These are phyloP conservation scores for Ulvella scutata DNA, from an alignment of 139 green algal species.

Conservation along the genomic window DNA sequence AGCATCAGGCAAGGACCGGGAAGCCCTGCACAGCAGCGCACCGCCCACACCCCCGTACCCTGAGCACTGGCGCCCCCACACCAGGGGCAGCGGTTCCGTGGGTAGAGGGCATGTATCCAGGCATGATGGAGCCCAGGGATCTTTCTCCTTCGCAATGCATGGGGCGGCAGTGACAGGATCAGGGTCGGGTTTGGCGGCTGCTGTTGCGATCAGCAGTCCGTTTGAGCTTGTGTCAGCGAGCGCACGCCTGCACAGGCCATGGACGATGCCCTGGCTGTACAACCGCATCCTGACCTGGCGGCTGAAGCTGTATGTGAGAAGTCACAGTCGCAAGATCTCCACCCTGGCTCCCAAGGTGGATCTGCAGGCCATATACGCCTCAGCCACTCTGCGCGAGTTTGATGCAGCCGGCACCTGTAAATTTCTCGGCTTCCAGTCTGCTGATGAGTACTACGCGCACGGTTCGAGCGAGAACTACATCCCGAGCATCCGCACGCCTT, in stretches of 20 bases:
- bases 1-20: no score
- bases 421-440: slow-evolving; percentile 14
- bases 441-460: slow-evolving; percentile 30
- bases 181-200: slow-evolving; percentile 1
- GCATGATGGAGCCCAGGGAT: no score
- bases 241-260: slow-evolving; percentile 5
- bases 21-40: no score
- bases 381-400: slow-evolving; percentile 17
- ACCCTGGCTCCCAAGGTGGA: slow-evolving; percentile 8
- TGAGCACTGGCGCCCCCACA: no score
- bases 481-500: slow-evolving; percentile 28
- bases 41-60: no score
- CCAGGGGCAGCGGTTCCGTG: no score
- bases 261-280: slow-evolving; percentile 13
- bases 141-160: no score
- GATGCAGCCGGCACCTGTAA: slow-evolving; percentile 16
- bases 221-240: slow-evolving; percentile 9
- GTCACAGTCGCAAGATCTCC: slow-evolving; percentile 20
- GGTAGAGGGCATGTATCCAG: no score
- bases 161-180: no score
- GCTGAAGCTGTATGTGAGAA: slow-evolving; percentile 19
- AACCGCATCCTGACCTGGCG: slow-evolving; percentile 13
- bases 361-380: slow-evolving; percentile 7
- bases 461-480: slow-evolving; percentile 24
- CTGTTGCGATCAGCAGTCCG: slow-evolving; percentile 12